These are phyloP conservation scores for Porogramme epimiltina DNA, from an alignment of 1,284 basidiomycete species.

Conservation along the genomic window DNA sequence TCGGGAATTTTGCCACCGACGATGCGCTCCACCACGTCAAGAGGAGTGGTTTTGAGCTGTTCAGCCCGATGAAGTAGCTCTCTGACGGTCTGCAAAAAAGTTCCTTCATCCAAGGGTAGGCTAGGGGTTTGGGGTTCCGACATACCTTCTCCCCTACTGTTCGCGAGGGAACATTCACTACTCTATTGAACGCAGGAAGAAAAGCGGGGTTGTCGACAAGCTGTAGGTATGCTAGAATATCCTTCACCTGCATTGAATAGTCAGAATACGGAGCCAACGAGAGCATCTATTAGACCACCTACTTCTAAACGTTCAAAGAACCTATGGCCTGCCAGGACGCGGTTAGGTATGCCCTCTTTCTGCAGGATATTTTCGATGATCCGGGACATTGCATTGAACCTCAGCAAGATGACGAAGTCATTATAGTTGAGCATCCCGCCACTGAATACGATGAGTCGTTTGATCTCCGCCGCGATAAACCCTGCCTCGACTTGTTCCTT, in stretches of 20 bases:
- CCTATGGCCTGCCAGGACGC: slow-evolving; percentile 81
- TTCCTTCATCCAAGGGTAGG: not conserved
- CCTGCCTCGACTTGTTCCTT: slow-evolving; percentile 64
- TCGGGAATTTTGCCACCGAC: slow-evolving; percentile 60
- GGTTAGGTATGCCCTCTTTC: slow-evolving; percentile 75
- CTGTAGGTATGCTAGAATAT: slow-evolving; percentile 86
- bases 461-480: slow-evolving; percentile 82
- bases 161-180: slow-evolving; percentile 77
- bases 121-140: not conserved
- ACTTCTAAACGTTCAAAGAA: slow-evolving; percentile 88
- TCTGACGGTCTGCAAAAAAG: slow-evolving; percentile 34
- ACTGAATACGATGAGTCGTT: slow-evolving; percentile 71
- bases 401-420: slow-evolving; percentile 82
- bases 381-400: slow-evolving; percentile 84
- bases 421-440: slow-evolving; percentile 75
- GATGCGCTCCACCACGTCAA: slow-evolving; percentile 66
- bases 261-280: not conserved
- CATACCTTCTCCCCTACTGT: slow-evolving; percentile 83
- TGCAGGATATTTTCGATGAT: slow-evolving; percentile 80
- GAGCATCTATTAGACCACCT: not conserved
- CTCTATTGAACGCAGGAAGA: slow-evolving; percentile 75
- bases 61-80: slow-evolving; percentile 62
- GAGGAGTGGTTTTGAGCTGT: slow-evolving; percentile 52
- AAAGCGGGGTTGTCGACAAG: slow-evolving; percentile 84
- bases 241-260: slow-evolving; percentile 62